These are phyloP conservation scores for Apostasia ramifera DNA, from an alignment of 106 monocot species.

Conservation along the genomic window DNA sequence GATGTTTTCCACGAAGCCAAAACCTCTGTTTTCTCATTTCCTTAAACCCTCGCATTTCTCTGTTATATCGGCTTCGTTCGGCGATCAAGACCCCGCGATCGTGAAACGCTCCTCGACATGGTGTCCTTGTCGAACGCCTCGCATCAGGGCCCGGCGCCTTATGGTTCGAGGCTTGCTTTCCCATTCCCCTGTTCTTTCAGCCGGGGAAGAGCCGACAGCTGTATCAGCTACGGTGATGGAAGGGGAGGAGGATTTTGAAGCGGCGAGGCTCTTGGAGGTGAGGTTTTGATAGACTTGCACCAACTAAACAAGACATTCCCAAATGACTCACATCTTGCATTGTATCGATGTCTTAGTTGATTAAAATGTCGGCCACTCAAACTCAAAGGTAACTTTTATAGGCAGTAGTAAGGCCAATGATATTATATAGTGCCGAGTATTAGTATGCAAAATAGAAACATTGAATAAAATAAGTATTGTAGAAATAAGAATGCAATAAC, in stretches of 20 bases:
- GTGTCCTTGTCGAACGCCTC: background rate
- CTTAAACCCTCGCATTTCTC: constrained; percentile 3
- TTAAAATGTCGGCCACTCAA: no score
- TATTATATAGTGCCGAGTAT: no score
- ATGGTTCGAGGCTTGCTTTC: constrained; percentile 8
- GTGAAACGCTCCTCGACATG: background rate
- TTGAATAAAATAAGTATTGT: no score
- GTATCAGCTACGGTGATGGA: background rate
- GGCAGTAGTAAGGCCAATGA: no score
- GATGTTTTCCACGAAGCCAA: background rate
- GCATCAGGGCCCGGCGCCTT: background rate
- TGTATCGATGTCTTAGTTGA: no score
- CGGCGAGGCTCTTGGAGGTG: constrained; percentile 25
- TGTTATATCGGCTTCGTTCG: background rate
- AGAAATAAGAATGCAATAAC: no score
- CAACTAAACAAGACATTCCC: no score
- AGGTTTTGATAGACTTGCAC: no score
- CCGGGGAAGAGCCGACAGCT: background rate
- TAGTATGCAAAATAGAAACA: no score
- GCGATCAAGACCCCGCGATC: background rate
- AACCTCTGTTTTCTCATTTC: background rate
- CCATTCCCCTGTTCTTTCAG: background rate
- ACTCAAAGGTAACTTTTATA: no score
- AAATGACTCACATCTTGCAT: no score
- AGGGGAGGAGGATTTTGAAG: constrained; percentile 14